Evolutionary conservation across 177 flowering plant genomes (phyloP).

Genomic region (Telopea speciosissima): DNA sequence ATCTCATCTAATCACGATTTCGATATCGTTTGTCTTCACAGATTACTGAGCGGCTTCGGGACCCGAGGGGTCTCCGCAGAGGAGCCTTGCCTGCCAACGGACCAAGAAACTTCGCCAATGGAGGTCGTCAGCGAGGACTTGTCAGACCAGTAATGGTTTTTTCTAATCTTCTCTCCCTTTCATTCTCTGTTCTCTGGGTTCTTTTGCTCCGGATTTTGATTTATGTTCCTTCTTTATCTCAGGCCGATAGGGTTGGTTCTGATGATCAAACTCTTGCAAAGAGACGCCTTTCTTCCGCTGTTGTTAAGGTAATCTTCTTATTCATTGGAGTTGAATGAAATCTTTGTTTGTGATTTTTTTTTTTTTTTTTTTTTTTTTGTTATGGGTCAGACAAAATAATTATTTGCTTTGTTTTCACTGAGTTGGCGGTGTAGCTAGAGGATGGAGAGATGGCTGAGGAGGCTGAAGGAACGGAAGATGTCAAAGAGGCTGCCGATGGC

Average conservation of each 20-base stretch:
- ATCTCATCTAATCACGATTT: too few species aligned
- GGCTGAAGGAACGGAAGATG: slow-evolving; percentile 28
- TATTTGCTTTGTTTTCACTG: background rate
- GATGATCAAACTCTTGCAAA: slow-evolving; percentile 79
- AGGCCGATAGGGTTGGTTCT: slow-evolving; percentile 58
- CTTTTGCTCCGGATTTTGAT: background rate
- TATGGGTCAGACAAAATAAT: too few species aligned
- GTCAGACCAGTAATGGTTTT: slow-evolving; percentile 49
- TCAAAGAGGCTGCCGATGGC: slow-evolving; percentile 13
- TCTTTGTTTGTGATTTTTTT: too few species aligned
- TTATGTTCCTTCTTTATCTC: background rate
- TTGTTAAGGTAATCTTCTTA: slow-evolving; percentile 58
- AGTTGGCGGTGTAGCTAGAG: slow-evolving; percentile 44
- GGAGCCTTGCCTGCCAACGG: slow-evolving; percentile 44
- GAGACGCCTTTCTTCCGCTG: slow-evolving; percentile 81
- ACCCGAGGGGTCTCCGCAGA: slow-evolving; percentile 86
- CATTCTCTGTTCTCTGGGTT: background rate
- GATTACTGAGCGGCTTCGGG: slow-evolving; percentile 87
- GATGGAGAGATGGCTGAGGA: slow-evolving; percentile 71
- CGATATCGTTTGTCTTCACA: slow-evolving; percentile 13
- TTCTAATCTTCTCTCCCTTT: background rate
- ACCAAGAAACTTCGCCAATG: slow-evolving; percentile 48
- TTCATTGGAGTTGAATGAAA: background rate
- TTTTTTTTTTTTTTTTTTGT: too few species aligned
- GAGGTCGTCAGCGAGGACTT: slow-evolving; percentile 52